Evolutionary conservation across 805 yeast genomes (phyloP), one percentile per base, ranked within the genome.

Genomic region (Candida gorgasii): DNA sequence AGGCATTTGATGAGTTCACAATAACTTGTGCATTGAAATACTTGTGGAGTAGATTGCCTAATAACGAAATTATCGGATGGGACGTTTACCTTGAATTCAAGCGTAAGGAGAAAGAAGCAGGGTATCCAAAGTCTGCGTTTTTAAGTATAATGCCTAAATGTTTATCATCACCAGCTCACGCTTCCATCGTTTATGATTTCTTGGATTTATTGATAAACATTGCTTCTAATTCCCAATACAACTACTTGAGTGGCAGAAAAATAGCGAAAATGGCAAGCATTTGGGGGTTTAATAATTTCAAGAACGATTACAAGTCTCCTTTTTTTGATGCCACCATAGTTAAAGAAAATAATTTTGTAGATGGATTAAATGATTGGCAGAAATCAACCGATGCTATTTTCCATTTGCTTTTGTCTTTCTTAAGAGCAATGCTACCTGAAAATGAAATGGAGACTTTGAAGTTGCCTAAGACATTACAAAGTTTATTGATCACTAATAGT

Each of bases 111-210:
- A 70, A 71, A 29, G 82, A 80, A 42, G 78, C 80, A 1, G 78
- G 79, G 5, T 86, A 71, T 55, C 89, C 93, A 1, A 75, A 77
- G 51, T 78, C 76, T 47, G 87, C 96, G 0, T 89, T 89, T 57
- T 63, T 86, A 33, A 83, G 83, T 39, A 78, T 85, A 43, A 86
- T 89, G 88, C 96, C 96, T 1, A 81, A 80, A 47, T 86, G 95
- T 61, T 69, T 88, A 16, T 76, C 84, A 2, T 82, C 93, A 0
- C 88, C 93, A 2, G 84, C 92, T 4, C 96, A 89, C 63, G 95
- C 96, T 0, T 83, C 93, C 1, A 87, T 90, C 4, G 92, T 87
- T 4, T 87, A 86, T 59, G 95, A 87, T 58, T 90, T 89, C 54
- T 76, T 89, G 53, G 96, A 89, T 56, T 72, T 89, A 26, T 65